These are phyloP conservation scores for Plasmopara halstedii DNA, from an alignment of 352 stramenopile species.

Conservation along the genomic window DNA sequence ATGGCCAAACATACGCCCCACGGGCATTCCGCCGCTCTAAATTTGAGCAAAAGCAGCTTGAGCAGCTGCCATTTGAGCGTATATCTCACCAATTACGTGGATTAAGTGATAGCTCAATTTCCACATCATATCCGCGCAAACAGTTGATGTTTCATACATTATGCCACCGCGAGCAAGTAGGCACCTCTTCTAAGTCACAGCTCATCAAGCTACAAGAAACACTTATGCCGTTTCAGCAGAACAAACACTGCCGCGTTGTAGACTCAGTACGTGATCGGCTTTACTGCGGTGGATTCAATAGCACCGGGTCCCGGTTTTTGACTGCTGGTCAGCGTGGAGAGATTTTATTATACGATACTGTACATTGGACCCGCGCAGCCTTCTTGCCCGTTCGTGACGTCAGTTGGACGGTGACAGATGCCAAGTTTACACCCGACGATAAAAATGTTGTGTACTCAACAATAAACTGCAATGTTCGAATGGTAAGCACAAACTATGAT, in stretches of 20 bases:
- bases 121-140: slow-evolving; percentile 8
- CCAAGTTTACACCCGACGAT: slow-evolving; percentile 74
- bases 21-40: slow-evolving; percentile 55
- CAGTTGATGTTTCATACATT: slow-evolving; percentile 55
- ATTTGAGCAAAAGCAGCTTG: slow-evolving; percentile 48
- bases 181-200: slow-evolving; percentile 49
- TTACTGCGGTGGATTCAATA: slow-evolving; percentile 78
- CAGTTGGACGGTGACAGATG: slow-evolving; percentile 79
- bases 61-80: slow-evolving; percentile 38
- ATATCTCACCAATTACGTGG: slow-evolving; percentile 61
- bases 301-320: slow-evolving; percentile 55
- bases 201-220: slow-evolving; percentile 68
- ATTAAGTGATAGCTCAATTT: slow-evolving; percentile 28
- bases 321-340: slow-evolving; percentile 58
- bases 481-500: slow-evolving; percentile 61
- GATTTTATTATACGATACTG: slow-evolving; percentile 70
- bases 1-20: slow-evolving; percentile 47
- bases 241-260: slow-evolving; percentile 68
- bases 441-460: slow-evolving; percentile 67
- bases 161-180: slow-evolving; percentile 58
- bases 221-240: slow-evolving; percentile 72
- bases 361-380: slow-evolving; percentile 46
- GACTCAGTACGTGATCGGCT: slow-evolving; percentile 63
- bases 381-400: slow-evolving; percentile 58
- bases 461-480: slow-evolving; percentile 78